phyloP scores from a whole-genome alignment of 352 stramenopile species.

The Globisporangium cylindrosporum region DNA sequence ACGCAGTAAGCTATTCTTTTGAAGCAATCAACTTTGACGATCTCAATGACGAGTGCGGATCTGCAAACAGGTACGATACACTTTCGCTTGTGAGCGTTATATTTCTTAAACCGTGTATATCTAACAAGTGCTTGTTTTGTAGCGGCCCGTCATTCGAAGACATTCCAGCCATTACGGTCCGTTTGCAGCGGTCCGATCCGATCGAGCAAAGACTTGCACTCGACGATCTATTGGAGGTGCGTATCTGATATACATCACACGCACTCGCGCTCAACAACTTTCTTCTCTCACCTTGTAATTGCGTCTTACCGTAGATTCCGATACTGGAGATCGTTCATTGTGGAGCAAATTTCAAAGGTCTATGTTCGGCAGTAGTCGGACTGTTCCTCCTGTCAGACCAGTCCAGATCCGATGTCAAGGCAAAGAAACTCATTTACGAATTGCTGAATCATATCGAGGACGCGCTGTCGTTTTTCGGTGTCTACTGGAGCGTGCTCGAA shows the following conservation, averaged over 20 bases:
- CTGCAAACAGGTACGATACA: constrained; percentile 29
- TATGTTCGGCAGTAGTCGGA: constrained; percentile 27
- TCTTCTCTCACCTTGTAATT: neutral
- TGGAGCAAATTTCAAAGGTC: constrained; percentile 27
- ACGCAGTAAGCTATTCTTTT: constrained; percentile 24
- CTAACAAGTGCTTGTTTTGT: neutral
- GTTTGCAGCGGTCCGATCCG: constrained; percentile 3
- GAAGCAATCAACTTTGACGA: constrained; percentile 47
- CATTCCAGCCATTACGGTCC: constrained; percentile 14
- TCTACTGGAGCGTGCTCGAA: constrained; percentile 52
- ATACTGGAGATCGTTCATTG: constrained; percentile 55
- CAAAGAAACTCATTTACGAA: constrained; percentile 37
- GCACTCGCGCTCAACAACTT: too few species aligned
- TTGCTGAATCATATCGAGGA: constrained; percentile 49
- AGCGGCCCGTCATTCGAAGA: constrained; percentile 17
- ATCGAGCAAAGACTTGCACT: constrained; percentile 8
- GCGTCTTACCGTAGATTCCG: constrained; percentile 32
- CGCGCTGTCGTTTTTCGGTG: constrained; percentile 37
- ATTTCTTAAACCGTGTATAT: neutral
- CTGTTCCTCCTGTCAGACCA: constrained; percentile 33
- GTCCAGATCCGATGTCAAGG: constrained; percentile 7
- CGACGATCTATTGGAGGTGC: constrained; percentile 16
- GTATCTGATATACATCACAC: neutral
- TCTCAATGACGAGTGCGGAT: constrained; percentile 34
- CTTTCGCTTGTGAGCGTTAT: neutral